Conservation (phyloP, 2,329 filamentous ascomycete species). For the Fusarium praegraminearum region DNA sequence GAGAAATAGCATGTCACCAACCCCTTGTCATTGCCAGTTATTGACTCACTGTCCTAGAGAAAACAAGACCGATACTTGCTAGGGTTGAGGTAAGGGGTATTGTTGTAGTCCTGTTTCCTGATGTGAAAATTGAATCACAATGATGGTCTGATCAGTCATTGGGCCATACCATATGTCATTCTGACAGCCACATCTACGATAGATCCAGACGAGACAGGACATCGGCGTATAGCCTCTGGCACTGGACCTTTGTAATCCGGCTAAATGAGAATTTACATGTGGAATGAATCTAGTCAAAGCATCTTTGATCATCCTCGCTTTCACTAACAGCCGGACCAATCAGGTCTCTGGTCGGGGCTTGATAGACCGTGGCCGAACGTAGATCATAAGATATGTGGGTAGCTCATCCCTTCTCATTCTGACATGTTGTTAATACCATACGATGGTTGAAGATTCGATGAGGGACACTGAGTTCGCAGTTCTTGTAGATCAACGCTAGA, state of each 20-base stretch:
- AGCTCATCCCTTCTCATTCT: neutral
- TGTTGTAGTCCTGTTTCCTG: neutral
- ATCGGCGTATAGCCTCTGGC: neutral
- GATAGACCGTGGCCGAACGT: constrained; percentile 11
- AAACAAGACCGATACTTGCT: neutral
- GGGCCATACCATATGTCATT: constrained; percentile 1
- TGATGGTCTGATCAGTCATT: constrained; percentile 24
- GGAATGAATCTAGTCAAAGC: neutral
- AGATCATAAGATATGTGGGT: constrained; percentile 5
- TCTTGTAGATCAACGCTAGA: neutral
- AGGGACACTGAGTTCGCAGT: neutral
- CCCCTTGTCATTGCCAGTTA: constrained; percentile 3
- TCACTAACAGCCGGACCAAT: constrained; percentile 35
- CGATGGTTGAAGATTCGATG: neutral
- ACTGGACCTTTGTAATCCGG: constrained; percentile 6
- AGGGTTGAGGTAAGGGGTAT: neutral
- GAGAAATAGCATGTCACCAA: constrained; percentile 2
- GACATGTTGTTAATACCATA: neutral
- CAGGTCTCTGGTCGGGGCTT: neutral
- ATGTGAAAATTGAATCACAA: constrained; percentile 17
- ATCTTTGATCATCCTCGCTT: constrained; percentile 14
- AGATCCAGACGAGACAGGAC: neutral
- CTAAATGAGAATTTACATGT: constrained; percentile 17
- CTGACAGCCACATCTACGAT: constrained; percentile 13
- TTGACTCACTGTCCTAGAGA: neutral